Evolutionary conservation across 257 asterid species (phyloP), one percentile per base, ranked within the genome.

Genomic region (Asclepias syriaca): DNA sequence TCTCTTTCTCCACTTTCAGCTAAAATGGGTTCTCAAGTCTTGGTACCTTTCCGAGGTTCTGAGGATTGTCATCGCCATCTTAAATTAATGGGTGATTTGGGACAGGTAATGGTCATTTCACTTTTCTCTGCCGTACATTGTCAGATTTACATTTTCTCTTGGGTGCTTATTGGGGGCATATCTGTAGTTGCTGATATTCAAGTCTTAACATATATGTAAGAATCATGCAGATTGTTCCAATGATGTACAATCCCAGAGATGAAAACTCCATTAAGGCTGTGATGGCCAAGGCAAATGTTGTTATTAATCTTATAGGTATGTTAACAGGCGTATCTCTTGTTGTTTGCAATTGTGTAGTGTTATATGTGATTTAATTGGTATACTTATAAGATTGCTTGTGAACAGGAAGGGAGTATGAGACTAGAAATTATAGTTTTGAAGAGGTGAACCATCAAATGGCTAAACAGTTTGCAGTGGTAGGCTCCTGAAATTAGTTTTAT

Each of bases 251-350:
- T 78, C 99, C 97, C 67, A 88, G 99, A 77, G 98, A 95, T 79
- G 98, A 88, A 67, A 73, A 79, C 78, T 92, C 99, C 22, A 80
- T 95, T 76, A 95, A 92, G 86, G 99, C 98, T 22, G 96, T 86
- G 75, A 90, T 95, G 99, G 99, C 98, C 65, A 95, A 95, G 86
- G 98, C 96, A 71, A 95, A 95, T 77, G 97, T 95, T 83, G 97
- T 95, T 66, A 95, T 95, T 75, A 92, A 95, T 81, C 99, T 95
- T 78, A 88, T 95, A n/a, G 98, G 98, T 94, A 84, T 6, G 69
- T 48, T 24, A 12, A 12, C 37, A 46, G 39, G n/a, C 60, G 40
- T 34, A 60, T 21, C 45, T 14, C 57, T 55, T 6, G 43, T 10
- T 49, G 74, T 59, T 18, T 63, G 67, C 39, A 22, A 54, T 63